These are phyloP conservation scores for Crithidia fasciculata DNA, from an alignment of 208 protist genomes.

Conservation along the genomic window DNA sequence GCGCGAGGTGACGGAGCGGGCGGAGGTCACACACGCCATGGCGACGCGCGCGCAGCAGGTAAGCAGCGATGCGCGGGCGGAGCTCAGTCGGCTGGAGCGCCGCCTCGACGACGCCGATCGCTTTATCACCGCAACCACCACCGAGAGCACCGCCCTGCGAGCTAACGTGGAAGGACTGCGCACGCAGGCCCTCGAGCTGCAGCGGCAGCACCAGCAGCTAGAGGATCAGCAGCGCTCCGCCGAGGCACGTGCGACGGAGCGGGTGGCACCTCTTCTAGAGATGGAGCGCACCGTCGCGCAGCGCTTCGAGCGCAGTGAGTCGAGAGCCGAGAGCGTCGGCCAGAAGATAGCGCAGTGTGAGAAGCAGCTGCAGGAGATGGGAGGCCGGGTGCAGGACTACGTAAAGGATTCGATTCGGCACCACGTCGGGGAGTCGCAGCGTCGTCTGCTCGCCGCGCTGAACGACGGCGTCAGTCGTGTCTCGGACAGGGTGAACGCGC, in stretches of 20 bases:
- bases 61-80: conserved; percentile 56
- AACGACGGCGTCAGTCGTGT: conserved; percentile 23
- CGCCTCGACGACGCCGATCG: conserved; percentile 46
- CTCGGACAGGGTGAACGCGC: conserved; percentile 12
- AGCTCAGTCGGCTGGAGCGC: conserved; percentile 71
- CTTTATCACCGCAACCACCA: conserved; percentile 1
- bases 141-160: conserved; percentile 20
- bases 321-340: conserved; percentile 18
- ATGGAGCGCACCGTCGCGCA: conserved; percentile 23
- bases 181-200: conserved; percentile 40
- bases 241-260: conserved; percentile 18
- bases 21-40: conserved; percentile 56
- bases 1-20: conserved; percentile 48
- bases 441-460: conserved; percentile 15
- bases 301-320: conserved; percentile 26
- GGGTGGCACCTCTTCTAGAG: conserved; percentile 19
- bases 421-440: conserved; percentile 29
- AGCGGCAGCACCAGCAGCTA: conserved; percentile 44
- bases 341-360: conserved; percentile 25
- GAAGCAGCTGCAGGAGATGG: conserved; percentile 33
- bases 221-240: conserved; percentile 18
- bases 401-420: conserved; percentile 29
- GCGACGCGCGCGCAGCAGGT: conserved; percentile 54
- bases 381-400: conserved; percentile 28
- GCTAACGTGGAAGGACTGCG: conserved; percentile 37